Conservation (phyloP, 192 early-diverging fungal species). For the Helicostylum pulchrum region DNA sequence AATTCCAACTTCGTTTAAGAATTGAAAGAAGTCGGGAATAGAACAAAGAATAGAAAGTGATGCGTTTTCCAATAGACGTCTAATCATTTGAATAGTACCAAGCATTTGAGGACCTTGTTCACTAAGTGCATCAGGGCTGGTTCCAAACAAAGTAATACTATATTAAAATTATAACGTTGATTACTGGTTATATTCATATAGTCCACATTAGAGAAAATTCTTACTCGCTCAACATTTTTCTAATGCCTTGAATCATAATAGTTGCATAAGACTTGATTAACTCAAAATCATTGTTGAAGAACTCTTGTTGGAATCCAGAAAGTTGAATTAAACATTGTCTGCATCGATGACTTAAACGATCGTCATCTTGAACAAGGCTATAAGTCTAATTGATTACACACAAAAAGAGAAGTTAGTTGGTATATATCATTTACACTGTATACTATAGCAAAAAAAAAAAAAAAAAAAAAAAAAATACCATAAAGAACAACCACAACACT, state of each 20-base stretch:
- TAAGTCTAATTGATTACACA: constrained; percentile 34
- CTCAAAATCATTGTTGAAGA: constrained; percentile 45
- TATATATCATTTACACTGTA: too few species aligned
- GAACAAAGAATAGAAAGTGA: constrained; percentile 45
- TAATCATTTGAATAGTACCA: constrained; percentile 52
- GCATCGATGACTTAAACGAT: constrained; percentile 45
- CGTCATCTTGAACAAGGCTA: constrained; percentile 43
- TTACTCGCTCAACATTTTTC: constrained; percentile 56
- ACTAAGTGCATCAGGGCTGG: constrained; percentile 21
- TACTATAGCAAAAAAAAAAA: neutral
- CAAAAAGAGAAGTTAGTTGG: neutral
- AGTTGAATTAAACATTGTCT: constrained; percentile 63
- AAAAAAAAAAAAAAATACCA: constrained; percentile 34
- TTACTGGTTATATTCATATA: neutral
- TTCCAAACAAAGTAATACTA: constrained; percentile 29
- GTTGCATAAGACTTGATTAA: constrained; percentile 50
- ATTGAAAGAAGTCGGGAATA: constrained; percentile 51
- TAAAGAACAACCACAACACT: constrained; percentile 63
- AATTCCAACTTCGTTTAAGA: constrained; percentile 55
- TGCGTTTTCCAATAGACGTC: constrained; percentile 53
- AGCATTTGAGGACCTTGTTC: constrained; percentile 46
- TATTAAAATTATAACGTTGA: constrained; percentile 3
- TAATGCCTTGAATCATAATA: constrained; percentile 50
- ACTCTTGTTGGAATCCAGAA: constrained; percentile 54
- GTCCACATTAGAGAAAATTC: neutral